phyloP scores from a whole-genome alignment of 179 eudicot genomes.

The Vitellaria paradoxa region DNA sequence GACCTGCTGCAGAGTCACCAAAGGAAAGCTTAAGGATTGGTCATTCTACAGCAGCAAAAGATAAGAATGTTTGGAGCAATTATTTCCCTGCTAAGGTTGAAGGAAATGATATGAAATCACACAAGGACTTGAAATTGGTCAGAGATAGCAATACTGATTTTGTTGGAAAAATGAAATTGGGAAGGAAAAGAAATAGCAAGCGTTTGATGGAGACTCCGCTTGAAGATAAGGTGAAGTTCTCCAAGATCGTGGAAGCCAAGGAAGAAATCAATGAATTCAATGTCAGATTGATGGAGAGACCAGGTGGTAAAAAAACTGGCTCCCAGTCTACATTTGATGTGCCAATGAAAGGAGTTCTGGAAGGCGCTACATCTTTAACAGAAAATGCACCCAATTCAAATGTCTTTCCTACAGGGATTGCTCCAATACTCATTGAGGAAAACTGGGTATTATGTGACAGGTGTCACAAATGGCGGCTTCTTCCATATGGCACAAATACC shows the following conservation, averaged over 20 bases:
- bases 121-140: slow-evolving; percentile 22
- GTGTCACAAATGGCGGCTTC: slow-evolving; percentile 60
- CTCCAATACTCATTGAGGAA: slow-evolving; percentile 35
- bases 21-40: slow-evolving; percentile 26
- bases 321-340: slow-evolving; percentile 14
- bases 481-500: slow-evolving; percentile 43
- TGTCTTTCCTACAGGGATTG: slow-evolving; percentile 20
- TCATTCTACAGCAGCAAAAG: slow-evolving; percentile 20
- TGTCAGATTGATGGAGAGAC: slow-evolving; percentile 23
- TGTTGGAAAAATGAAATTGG: slow-evolving; percentile 21
- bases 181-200: slow-evolving; percentile 26
- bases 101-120: slow-evolving; percentile 14
- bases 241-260: slow-evolving; percentile 13
- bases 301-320: slow-evolving; percentile 14
- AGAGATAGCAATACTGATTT: slow-evolving; percentile 20
- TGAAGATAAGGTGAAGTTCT: slow-evolving; percentile 14
- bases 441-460: slow-evolving; percentile 55
- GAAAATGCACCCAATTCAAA: slow-evolving; percentile 24
- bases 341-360: slow-evolving; percentile 21
- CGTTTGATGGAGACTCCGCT: neutral
- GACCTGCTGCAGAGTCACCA: slow-evolving; percentile 18
- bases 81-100: slow-evolving; percentile 19
- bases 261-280: slow-evolving; percentile 9
- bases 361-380: slow-evolving; percentile 31
- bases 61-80: slow-evolving; percentile 18